phyloP scores from a whole-genome alignment of 768 basidiomycete genomes.

The Russula sp. region DNA sequence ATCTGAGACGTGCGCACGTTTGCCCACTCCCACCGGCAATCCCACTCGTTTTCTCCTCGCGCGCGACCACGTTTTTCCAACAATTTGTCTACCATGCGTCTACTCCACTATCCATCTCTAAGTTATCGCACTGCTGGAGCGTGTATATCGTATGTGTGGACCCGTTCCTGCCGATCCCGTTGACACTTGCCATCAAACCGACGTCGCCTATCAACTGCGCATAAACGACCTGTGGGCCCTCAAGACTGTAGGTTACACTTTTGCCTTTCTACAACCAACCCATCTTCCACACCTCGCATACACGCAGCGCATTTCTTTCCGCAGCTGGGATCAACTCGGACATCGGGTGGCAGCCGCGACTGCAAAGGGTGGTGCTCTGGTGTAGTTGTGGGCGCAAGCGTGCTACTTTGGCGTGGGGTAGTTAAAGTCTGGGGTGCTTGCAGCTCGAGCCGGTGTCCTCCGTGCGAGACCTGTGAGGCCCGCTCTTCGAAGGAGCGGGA shows the following conservation, averaged over 20 bases:
- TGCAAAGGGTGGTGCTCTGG: conserved; percentile 19
- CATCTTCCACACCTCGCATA: conserved; percentile 81
- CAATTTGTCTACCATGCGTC: no score
- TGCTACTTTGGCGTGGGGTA: not conserved
- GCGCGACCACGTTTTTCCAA: no score
- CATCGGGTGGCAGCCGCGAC: conserved; percentile 52
- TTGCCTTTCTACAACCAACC: conserved; percentile 79
- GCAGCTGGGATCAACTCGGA: conserved; percentile 66
- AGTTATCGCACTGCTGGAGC: conserved; percentile 17
- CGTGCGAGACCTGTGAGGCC: conserved; percentile 15
- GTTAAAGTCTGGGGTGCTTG: conserved; percentile 1
- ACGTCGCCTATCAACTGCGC: conserved; percentile 29
- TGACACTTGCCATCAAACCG: conserved; percentile 28
- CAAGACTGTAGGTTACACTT: conserved; percentile 50
- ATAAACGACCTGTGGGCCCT: conserved; percentile 27
- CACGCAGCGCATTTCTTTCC: conserved; percentile 62
- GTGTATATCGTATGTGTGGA: conserved; percentile 20
- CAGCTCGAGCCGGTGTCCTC: conserved; percentile 14
- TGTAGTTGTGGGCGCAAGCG: not conserved
- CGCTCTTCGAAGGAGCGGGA: conserved; percentile 1
- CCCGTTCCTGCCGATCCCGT: conserved; percentile 8
- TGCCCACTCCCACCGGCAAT: no score
- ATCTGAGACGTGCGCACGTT: no score
- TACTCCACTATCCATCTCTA: no score
- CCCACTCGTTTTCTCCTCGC: no score